Base-by-base conservation (phyloP, 306 rosid genomes). In the Quercus rubra region DNA sequence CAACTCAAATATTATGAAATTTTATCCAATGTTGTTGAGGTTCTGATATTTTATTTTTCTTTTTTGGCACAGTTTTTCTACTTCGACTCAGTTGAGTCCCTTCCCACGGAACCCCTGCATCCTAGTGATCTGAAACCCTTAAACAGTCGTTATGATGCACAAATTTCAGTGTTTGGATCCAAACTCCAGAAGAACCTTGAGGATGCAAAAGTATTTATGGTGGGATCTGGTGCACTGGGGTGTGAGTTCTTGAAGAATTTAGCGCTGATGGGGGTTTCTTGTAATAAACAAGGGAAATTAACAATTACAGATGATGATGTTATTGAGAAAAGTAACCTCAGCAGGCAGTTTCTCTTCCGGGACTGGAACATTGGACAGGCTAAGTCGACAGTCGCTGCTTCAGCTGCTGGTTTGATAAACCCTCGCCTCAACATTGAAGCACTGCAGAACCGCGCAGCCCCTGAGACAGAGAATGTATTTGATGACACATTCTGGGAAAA, bases 361-460 rank as follows among this genome's bases (percentile, higher is more conserved):
- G 98, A 95, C 83, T 95, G 98, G 99, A 95, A 95, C 86, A 95
- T 95, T 77, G 99, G 99, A 62, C 98, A 95, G 86, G 93, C 98
- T 57, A 95, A 95, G 81, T 95, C 99, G 6, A 93, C 92, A 4
- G 98, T 93, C 59, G 99, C 99, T 81, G 96, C 97, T 77, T 81
- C 97, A 62, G 97, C 97, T 77, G 97, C 93, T 78, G 80, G 87
- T 55, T 82, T 87, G 63, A 90, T 93, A 62, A 93, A 93, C 78
- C 87, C 89, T 46, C 49, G 27, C 31, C 87, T 93, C 55, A 88
- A 88, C 14, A 80, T 91, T 80, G 94, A 79, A 81, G 94, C 97
- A 1, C 78, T 93, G 85, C 98, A 93, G 83, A 93, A 93, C 71
- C 86, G 97, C 28, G 94, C 91, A 78, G 88, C 94, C 70, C 73